These are phyloP conservation scores for Amauroascus verrucosus DNA, from an alignment of 2,329 filamentous ascomycete species.

Conservation along the genomic window DNA sequence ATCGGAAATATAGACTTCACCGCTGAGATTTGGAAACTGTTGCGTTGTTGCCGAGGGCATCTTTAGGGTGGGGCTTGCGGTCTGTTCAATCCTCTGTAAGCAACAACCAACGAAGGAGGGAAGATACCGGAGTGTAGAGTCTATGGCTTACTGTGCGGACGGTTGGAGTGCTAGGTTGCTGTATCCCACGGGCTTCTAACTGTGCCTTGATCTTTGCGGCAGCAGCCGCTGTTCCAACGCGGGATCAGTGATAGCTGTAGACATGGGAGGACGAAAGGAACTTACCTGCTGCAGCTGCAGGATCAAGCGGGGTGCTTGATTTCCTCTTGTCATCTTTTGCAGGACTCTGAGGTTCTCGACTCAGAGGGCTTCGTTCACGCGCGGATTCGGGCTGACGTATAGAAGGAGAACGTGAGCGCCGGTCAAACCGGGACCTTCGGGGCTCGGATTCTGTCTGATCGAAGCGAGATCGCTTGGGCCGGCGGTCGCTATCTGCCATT, in stretches of 20 bases:
- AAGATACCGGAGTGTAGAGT: neutral
- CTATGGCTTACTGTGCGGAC: conserved; percentile 49
- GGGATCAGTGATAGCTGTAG: neutral
- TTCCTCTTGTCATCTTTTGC: conserved; percentile 30
- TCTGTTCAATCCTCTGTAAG: conserved; percentile 26
- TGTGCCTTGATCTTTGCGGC: conserved; percentile 80
- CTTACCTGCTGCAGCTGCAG: conserved; percentile 67
- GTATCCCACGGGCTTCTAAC: conserved; percentile 72
- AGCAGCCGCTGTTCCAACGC: conserved; percentile 56
- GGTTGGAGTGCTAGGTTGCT: conserved; percentile 80
- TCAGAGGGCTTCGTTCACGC: conserved; percentile 72
- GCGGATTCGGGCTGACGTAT: conserved; percentile 55
- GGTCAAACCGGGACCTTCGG: conserved; percentile 71
- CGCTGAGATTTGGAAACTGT: conserved; percentile 54
- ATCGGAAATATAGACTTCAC: conserved; percentile 87
- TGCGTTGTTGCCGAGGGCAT: conserved; percentile 43
- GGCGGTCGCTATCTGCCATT: conserved; percentile 71
- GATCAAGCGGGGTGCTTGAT: conserved; percentile 48
- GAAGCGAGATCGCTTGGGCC: conserved; percentile 80
- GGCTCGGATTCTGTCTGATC: conserved; percentile 81
- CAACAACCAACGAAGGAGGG: neutral
- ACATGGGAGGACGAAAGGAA: neutral
- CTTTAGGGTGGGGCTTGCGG: conserved; percentile 43
- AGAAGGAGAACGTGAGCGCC: conserved; percentile 76
- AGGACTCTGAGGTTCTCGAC: conserved; percentile 43